Base-by-base conservation (phyloP, 1,139 yeast genomes). In the Yamadazyma siamensis region DNA sequence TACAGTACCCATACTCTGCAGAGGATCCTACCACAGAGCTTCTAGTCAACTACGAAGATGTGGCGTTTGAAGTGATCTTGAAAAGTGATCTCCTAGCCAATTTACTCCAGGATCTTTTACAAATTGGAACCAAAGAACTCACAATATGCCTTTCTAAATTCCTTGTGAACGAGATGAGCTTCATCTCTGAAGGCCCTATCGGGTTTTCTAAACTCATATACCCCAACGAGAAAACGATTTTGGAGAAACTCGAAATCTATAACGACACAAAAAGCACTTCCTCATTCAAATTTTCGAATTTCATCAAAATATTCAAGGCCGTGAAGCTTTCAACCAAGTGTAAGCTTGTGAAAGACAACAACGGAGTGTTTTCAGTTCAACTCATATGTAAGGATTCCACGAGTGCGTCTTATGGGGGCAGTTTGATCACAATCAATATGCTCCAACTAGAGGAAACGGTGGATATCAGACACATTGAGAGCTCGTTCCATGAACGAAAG, bases 151-250 rank as follows among this genome's bases (percentile, higher is more conserved):
- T 56, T 3, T 59, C 62, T 47, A 44, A 54, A 31, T 54, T 46
- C 20, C 32, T 46, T n/a, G 48, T 46, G 3, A 60, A 58, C 21
- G 64, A 60, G 38, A 47, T 76, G 19, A 61, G 68, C 26, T 71
- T 87, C 35, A 73, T 83, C 3, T 80, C 94, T 1, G 66, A 65
- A 28, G 81, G 88, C 3, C 78, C 76, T 9, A 66, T 85, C 27
- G 95, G 95, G 0, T 64, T 69, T 29, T 79, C 86, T 33, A 80
- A 82, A 47, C 61, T 85, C 15, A 68, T 75, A 8, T 70, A 81
- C 37, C 95, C 95, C 0, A 73, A 70, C 36, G 85, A 76, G 31
- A 68, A 71, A 43, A 62, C 78, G 1, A 73, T 78, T 7, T 54
- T 86, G 27, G 94, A 83, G 51, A 66, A 54, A 43, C 44, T 52